Conservation (phyloP, 1,139 yeast genomes). For the Lodderomyces jiufengensis region DNA sequence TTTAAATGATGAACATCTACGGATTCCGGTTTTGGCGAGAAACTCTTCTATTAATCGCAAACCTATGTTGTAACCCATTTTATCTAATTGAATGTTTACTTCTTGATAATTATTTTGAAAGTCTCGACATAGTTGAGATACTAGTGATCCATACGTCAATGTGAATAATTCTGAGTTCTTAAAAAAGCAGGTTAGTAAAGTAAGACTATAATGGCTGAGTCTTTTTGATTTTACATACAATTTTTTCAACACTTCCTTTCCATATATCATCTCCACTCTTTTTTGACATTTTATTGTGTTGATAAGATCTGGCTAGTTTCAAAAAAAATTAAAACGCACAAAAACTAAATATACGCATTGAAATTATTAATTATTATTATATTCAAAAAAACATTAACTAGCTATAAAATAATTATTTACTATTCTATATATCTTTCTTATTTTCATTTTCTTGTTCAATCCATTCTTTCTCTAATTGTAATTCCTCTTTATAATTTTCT, state of each 20-base stretch:
- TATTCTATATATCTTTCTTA: conserved; percentile 12
- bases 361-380: background rate
- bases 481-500: conserved; percentile 8
- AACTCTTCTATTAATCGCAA: conserved; percentile 89
- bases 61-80: conserved; percentile 96
- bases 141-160: conserved; percentile 90
- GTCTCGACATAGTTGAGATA: conserved; percentile 88
- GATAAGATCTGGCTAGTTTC: no score
- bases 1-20: conserved; percentile 73
- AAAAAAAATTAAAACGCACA: background rate
- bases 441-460: conserved; percentile 5
- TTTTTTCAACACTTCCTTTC: conserved; percentile 85
- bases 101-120: conserved; percentile 68
- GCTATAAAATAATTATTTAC: no score
- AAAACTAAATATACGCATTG: no score
- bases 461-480: background rate
- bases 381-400: no score
- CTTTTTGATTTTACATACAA: conserved; percentile 46
- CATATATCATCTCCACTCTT: conserved; percentile 68
- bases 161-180: conserved; percentile 89
- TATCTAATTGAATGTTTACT: conserved; percentile 80
- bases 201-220: no score
- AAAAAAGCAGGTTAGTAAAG: conserved; percentile 13
- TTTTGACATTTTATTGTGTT: conserved; percentile 12
- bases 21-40: conserved; percentile 78